These are phyloP conservation scores for Echites panduratus DNA, from an alignment of 257 asterid species.

Conservation along the genomic window DNA sequence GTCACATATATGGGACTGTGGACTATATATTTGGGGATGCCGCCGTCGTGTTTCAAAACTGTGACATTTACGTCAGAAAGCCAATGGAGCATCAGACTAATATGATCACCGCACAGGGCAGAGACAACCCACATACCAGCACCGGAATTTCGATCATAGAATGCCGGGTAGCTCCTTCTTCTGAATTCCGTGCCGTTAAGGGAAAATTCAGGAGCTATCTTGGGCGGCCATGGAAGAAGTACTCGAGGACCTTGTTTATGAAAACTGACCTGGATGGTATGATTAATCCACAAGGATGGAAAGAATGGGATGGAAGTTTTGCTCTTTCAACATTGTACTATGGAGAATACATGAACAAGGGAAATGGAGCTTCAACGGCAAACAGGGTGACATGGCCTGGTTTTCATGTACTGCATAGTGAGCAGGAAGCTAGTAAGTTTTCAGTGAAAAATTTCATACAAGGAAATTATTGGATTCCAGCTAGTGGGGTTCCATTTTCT, in stretches of 20 bases:
- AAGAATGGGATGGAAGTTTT: slow-evolving; percentile 48
- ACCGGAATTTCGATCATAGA: slow-evolving; percentile 53
- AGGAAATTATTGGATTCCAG: slow-evolving; percentile 63
- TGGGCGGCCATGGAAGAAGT: slow-evolving; percentile 67
- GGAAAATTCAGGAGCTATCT: slow-evolving; percentile 38
- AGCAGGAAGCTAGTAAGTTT: slow-evolving; percentile 32
- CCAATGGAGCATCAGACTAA: slow-evolving; percentile 56
- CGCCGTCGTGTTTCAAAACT: too few relatives aligned
- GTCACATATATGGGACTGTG: slow-evolving; percentile 61
- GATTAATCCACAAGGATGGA: slow-evolving; percentile 52
- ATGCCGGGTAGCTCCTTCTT: slow-evolving; percentile 40
- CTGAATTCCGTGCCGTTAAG: slow-evolving; percentile 25
- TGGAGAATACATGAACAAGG: slow-evolving; percentile 58
- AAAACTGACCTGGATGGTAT: slow-evolving; percentile 53
- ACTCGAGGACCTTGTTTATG: slow-evolving; percentile 46
- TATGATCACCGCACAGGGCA: slow-evolving; percentile 63
- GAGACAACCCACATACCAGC: slow-evolving; percentile 40
- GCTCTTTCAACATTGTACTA: slow-evolving; percentile 59
- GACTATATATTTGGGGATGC: too few relatives aligned
- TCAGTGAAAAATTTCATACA: slow-evolving; percentile 42
- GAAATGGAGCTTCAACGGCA: slow-evolving; percentile 45
- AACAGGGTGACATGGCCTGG: slow-evolving; percentile 63
- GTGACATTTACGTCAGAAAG: too few relatives aligned
- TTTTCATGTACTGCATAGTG: slow-evolving; percentile 39
- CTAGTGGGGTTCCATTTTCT: slow-evolving; percentile 59